These are phyloP conservation scores for Cyberlindnera samutprakarnensis DNA, from an alignment of 805 yeast species.

Conservation along the genomic window DNA sequence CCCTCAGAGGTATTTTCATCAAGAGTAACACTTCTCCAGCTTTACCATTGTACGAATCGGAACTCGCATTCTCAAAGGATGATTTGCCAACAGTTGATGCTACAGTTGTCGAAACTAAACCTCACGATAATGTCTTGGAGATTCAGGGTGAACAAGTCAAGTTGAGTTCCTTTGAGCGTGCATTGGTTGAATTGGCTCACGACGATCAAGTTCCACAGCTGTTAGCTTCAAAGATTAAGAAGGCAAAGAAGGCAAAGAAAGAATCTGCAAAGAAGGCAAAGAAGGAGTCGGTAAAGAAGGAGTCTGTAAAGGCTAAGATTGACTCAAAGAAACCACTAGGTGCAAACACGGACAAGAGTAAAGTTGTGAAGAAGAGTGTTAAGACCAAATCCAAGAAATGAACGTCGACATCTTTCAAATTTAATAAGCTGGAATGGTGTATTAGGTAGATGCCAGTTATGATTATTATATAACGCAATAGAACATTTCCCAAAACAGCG, in stretches of 20 bases:
- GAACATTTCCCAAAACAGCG: no score
- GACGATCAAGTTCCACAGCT: conserved; percentile 59
- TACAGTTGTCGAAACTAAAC: conserved; percentile 1
- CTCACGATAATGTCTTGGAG: conserved; percentile 12
- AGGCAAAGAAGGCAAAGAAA: conserved; percentile 27
- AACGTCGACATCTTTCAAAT: no score
- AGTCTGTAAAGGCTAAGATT: conserved; percentile 8
- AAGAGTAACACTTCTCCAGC: conserved; percentile 73
- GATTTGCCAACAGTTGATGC: conserved; percentile 15
- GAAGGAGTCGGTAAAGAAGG: conserved; percentile 25
- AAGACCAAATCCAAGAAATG: conserved; percentile 1
- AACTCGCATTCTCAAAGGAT: conserved; percentile 33
- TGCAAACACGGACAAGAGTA: conserved; percentile 2
- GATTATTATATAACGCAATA: no score
- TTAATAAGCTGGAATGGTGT: no score
- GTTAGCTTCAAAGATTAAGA: conserved; percentile 48
- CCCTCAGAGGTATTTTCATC: conserved; percentile 51
- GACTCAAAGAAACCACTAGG: conserved; percentile 7
- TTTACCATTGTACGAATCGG: conserved; percentile 72
- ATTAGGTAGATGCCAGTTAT: no score
- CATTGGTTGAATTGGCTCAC: conserved; percentile 77
- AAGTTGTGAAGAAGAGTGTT: conserved; percentile 8
- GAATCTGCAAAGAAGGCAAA: conserved; percentile 17
- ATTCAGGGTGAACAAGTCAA: conserved; percentile 34
- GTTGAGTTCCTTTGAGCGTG: conserved; percentile 60